Percentiles rank a stretch among this genome's conserved stretches.
These are phyloP conservation scores for Xylaria sp. DNA, from an alignment of 2,329 filamentous ascomycete species.

Conservation along the genomic window DNA sequence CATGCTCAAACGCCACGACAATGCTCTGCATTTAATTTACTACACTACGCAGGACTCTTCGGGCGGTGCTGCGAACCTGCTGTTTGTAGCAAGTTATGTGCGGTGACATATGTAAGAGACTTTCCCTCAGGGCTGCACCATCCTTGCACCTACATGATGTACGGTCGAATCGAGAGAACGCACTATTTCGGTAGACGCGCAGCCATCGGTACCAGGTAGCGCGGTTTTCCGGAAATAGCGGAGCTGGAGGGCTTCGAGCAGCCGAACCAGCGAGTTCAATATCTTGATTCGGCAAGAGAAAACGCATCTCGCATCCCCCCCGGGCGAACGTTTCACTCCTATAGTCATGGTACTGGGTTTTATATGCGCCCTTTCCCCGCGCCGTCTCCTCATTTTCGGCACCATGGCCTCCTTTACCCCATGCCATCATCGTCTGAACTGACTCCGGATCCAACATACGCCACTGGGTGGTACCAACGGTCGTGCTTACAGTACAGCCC, in stretches of 20 bases:
- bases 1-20: conserved; percentile 1
- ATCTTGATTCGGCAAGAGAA: conserved; percentile 29
- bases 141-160: conserved; percentile 28
- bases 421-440: conserved; percentile 6
- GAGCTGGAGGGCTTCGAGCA: conserved; percentile 24
- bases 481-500: conserved; percentile 14
- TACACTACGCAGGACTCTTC: background rate
- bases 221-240: conserved; percentile 15
- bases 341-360: conserved; percentile 21
- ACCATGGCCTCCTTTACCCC: conserved; percentile 3
- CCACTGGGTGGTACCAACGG: conserved; percentile 14
- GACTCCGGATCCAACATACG: conserved; percentile 13
- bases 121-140: conserved; percentile 19
- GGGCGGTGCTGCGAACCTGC: background rate
- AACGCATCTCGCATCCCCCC: conserved; percentile 24
- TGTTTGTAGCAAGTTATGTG: conserved; percentile 1
- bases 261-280: conserved; percentile 25
- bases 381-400: background rate
- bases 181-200: conserved; percentile 24
- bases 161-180: conserved; percentile 4
- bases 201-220: conserved; percentile 22
- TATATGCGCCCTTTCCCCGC: conserved; percentile 21
- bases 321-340: conserved; percentile 18
- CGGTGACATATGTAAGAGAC: conserved; percentile 23
- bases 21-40: conserved; percentile 12